Percentiles rank a stretch among this genome's conserved stretches.
Evolutionary conservation across 495 filamentous ascomycete species (phyloP).

Genomic region (Podospora sp.): DNA sequence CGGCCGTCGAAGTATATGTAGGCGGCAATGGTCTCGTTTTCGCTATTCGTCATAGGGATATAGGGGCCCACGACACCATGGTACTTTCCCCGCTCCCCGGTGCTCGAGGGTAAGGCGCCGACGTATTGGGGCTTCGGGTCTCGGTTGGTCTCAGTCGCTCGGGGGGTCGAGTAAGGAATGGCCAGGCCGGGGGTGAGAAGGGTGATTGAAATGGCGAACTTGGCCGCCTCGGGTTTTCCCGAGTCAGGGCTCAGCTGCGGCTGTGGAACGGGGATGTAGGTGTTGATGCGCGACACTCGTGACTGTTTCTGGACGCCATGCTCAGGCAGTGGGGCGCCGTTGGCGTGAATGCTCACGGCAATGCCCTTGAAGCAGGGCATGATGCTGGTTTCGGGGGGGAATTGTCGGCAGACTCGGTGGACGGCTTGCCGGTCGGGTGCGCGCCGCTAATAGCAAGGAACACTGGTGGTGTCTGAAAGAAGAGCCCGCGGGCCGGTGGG

Average conservation of each 20-base stretch:
- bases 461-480: neutral
- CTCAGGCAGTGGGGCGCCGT: conserved; percentile 84
- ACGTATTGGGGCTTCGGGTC: conserved; percentile 78
- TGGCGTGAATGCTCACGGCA: conserved; percentile 93
- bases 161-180: conserved; percentile 87
- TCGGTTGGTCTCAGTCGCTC: conserved; percentile 69
- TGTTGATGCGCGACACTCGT: conserved; percentile 85
- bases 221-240: conserved; percentile 81
- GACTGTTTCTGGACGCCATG: conserved; percentile 94
- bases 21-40: conserved; percentile 94
- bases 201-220: conserved; percentile 95
- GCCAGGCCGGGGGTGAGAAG: conserved; percentile 84
- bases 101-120: conserved; percentile 60
- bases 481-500: neutral
- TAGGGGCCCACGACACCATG: conserved; percentile 76
- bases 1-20: conserved; percentile 99
- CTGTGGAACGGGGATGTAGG: conserved; percentile 93
- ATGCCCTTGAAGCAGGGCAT: conserved; percentile 99
- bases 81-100: conserved; percentile 44
- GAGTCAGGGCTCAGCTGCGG: conserved; percentile 72
- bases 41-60: conserved; percentile 80
- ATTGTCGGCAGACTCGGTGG: neutral
- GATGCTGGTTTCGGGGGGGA: conserved; percentile 22
- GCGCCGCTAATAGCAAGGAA: neutral
- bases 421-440: neutral